Percentiles rank a stretch among this genome's conserved stretches.
These are phyloP conservation scores for Populus pruinosa DNA, from an alignment of 345 rosid genomes.

Conservation along the genomic window DNA sequence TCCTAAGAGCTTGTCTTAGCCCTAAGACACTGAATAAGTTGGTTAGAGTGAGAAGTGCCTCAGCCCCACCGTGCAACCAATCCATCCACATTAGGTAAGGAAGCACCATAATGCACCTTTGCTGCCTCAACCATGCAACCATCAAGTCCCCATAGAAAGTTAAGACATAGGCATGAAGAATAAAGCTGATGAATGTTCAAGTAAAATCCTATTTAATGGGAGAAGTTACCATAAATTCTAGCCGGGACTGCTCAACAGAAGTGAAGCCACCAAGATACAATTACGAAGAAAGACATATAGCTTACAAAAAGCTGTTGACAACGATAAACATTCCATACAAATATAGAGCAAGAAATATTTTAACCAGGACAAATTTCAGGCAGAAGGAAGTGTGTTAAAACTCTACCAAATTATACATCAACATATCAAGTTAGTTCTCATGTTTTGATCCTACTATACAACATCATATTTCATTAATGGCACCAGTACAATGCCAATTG, in stretches of 20 bases:
- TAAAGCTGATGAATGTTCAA: neutral
- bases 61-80: slow-evolving; percentile 93
- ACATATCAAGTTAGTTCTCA: neutral
- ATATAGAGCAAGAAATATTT: neutral
- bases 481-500: neutral
- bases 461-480: neutral
- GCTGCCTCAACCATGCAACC: slow-evolving; percentile 40
- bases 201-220: slow-evolving; percentile 3
- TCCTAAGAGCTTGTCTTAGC: slow-evolving; percentile 68
- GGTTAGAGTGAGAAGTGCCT: slow-evolving; percentile 80
- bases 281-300: slow-evolving; percentile 18
- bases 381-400: neutral
- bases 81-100: slow-evolving; percentile 77
- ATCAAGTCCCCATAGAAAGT: neutral
- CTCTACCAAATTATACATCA: neutral
- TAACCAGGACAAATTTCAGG: neutral
- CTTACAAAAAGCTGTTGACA: slow-evolving; percentile 17
- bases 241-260: slow-evolving; percentile 68
- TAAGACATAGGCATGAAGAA: neutral
- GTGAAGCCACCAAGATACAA: slow-evolving; percentile 15
- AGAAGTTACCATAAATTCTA: slow-evolving; percentile 70
- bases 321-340: neutral
- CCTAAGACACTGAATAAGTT: slow-evolving; percentile 86
- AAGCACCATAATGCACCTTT: slow-evolving; percentile 83
- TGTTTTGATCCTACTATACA: neutral